Conservation (phyloP, 2,329 filamentous ascomycete species). For the Trichoderma sp. region DNA sequence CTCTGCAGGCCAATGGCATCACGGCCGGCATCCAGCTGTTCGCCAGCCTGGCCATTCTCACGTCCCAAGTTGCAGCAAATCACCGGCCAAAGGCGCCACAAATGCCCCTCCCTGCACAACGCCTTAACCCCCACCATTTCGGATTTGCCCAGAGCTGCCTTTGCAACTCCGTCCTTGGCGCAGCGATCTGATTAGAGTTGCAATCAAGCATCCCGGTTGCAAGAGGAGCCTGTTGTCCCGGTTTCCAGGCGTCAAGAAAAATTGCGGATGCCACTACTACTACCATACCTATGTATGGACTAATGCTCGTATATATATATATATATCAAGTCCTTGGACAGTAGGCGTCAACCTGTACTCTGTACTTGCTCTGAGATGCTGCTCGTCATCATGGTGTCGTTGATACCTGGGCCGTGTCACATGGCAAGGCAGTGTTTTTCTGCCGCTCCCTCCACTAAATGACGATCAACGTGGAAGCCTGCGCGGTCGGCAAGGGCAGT, state of each 20-base stretch:
- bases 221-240: not conserved
- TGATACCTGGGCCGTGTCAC: not conserved
- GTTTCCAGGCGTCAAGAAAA: not conserved
- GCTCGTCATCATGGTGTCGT: not conserved
- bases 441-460: not conserved
- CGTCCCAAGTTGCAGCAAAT: not conserved
- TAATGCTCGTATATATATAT: not conserved
- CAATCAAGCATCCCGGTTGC: not conserved
- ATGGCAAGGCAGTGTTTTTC: not conserved
- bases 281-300: not conserved
- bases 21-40: not conserved
- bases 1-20: constrained; percentile 2
- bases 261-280: not conserved
- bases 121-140: not conserved
- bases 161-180: constrained; percentile 2
- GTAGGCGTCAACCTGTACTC: not conserved
- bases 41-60: not conserved
- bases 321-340: not conserved
- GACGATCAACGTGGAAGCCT: not conserved
- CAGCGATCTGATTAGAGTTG: not conserved
- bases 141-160: not conserved
- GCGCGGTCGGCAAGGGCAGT: not conserved
- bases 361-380: not conserved
- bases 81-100: not conserved
- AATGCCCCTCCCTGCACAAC: constrained; percentile 16